Conservation (phyloP, 441 rosid genomes). For the Adansonia gregorii region DNA sequence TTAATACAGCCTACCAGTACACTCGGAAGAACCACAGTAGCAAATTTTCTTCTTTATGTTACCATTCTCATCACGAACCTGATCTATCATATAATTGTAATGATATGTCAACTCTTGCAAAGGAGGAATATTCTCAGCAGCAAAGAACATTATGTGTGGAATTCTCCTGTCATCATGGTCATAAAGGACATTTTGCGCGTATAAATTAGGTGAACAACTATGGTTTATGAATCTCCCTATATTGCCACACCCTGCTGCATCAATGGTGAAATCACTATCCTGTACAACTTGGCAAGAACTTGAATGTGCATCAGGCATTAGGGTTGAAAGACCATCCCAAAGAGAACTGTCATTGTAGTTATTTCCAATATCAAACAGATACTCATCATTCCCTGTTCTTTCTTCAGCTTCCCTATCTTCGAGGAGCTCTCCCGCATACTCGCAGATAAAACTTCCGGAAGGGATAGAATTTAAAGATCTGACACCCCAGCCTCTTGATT, state of each 20-base stretch:
- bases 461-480: slow-evolving; percentile 79
- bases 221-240: slow-evolving; percentile 92
- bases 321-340: slow-evolving; percentile 51
- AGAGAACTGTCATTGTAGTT: slow-evolving; percentile 47
- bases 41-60: slow-evolving; percentile 74
- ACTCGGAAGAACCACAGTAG: slow-evolving; percentile 78
- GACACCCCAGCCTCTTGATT: slow-evolving; percentile 92
- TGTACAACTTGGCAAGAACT: slow-evolving; percentile 41
- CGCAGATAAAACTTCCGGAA: slow-evolving; percentile 87
- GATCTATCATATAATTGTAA: slow-evolving; percentile 69
- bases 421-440: slow-evolving; percentile 83
- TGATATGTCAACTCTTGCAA: slow-evolving; percentile 82
- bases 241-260: slow-evolving; percentile 78
- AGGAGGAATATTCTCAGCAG: slow-evolving; percentile 89
- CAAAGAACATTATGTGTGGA: slow-evolving; percentile 92
- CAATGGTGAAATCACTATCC: slow-evolving; percentile 72
- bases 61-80: slow-evolving; percentile 73
- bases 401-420: slow-evolving; percentile 81
- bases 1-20: slow-evolving; percentile 86
- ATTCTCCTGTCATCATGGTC: slow-evolving; percentile 80
- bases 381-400: slow-evolving; percentile 75
- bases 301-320: slow-evolving; percentile 44
- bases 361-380: slow-evolving; percentile 83
- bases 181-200: slow-evolving; percentile 83
- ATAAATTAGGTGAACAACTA: slow-evolving; percentile 90